phyloP scores from a whole-genome alignment of 2,329 filamentous ascomycete species.

The Botryotinia convoluta region DNA sequence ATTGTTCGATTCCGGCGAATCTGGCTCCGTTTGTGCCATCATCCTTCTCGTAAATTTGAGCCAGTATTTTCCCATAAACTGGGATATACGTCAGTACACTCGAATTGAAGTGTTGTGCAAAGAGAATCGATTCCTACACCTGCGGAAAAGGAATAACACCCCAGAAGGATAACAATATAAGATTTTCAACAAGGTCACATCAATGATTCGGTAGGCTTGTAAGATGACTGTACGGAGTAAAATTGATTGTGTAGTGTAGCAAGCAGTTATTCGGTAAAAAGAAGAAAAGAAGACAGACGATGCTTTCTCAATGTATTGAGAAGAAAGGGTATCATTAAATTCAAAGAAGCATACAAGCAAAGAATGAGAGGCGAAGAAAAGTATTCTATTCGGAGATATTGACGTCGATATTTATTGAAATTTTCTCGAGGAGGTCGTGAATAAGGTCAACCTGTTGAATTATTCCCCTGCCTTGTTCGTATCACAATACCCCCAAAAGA shows the following conservation, averaged over 20 bases:
- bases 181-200: slow-evolving; percentile 8
- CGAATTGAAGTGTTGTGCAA: not conserved
- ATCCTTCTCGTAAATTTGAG: not conserved
- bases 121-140: slow-evolving; percentile 17
- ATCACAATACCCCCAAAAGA: not conserved
- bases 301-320: slow-evolving; percentile 28
- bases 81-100: slow-evolving; percentile 10
- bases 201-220: slow-evolving; percentile 23
- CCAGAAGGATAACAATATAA: not conserved
- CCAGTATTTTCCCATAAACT: slow-evolving; percentile 17
- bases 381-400: not conserved
- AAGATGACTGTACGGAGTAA: slow-evolving; percentile 25
- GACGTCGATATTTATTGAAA: slow-evolving; percentile 13
- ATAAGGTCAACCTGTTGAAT: slow-evolving; percentile 1
- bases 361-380: not conserved
- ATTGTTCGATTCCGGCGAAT: slow-evolving; percentile 34
- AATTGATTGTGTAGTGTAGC: slow-evolving; percentile 25
- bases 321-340: slow-evolving; percentile 34
- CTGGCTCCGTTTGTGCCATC: slow-evolving; percentile 29
- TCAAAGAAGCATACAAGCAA: slow-evolving; percentile 10
- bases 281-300: slow-evolving; percentile 31
- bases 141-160: not conserved
- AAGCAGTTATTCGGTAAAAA: slow-evolving; percentile 32
- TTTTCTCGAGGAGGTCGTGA: not conserved
- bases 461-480: not conserved